These are phyloP conservation scores for Zizania latifolia DNA, from an alignment of 176 grass and related monocot species.

Conservation along the genomic window DNA sequence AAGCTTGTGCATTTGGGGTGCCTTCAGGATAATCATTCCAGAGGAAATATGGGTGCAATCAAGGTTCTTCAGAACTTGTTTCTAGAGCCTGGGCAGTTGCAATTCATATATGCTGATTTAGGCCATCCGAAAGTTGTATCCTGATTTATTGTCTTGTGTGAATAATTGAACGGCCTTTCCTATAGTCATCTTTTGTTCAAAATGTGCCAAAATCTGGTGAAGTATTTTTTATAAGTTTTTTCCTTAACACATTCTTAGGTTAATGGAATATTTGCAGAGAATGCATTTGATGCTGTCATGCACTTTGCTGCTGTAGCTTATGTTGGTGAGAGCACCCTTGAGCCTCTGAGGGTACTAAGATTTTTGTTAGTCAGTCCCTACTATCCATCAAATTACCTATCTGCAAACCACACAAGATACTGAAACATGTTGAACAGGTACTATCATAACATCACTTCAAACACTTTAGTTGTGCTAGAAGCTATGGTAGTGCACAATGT, in stretches of 20 bases:
- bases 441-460: conserved; percentile 86
- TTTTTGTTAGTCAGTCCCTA: not conserved
- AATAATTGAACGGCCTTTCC: not conserved
- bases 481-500: conserved; percentile 69
- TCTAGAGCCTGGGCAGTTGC: no score
- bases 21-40: conserved; percentile 74
- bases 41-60: conserved; percentile 78
- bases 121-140: conserved; percentile 70
- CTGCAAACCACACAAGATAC: not conserved
- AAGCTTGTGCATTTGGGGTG: not conserved
- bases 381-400: not conserved
- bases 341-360: conserved; percentile 67
- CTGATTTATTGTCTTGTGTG: not conserved
- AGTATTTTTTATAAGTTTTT: not conserved
- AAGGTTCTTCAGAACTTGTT: no score
- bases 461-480: conserved; percentile 72
- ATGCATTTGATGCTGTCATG: no score
- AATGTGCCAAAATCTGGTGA: not conserved
- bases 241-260: conserved; percentile 44
- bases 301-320: conserved; percentile 83
- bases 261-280: no score
- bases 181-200: not conserved
- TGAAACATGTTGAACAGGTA: conserved; percentile 45
- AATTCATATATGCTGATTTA: no score
- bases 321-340: conserved; percentile 83